Conservation (phyloP, 768 basidiomycete genomes). For the Agrocybe pediades region DNA sequence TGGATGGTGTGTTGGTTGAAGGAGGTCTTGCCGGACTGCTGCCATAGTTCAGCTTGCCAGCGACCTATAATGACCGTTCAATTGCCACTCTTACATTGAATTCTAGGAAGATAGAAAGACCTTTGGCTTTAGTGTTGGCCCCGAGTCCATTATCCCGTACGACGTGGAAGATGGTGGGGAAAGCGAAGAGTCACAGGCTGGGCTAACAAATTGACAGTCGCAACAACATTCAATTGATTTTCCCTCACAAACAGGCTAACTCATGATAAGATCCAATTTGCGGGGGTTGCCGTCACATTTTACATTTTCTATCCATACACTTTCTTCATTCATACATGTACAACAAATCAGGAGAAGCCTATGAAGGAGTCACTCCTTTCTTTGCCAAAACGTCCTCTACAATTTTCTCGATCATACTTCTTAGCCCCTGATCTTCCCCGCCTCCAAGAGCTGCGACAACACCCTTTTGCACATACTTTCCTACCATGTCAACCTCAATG, state of each 20-base stretch:
- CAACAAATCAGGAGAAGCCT: not conserved
- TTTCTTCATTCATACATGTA: not conserved
- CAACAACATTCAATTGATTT: not conserved
- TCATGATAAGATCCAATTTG: slow-evolving; percentile 14
- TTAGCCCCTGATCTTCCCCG: slow-evolving; percentile 47
- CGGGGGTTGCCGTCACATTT: slow-evolving; percentile 4
- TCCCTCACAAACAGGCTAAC: not conserved
- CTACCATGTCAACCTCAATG: slow-evolving; percentile 94
- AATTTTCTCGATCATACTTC: slow-evolving; percentile 53
- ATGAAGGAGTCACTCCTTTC: slow-evolving; percentile 27
- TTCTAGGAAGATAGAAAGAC: slow-evolving; percentile 23
- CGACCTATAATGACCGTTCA: slow-evolving; percentile 41
- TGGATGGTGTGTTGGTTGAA: slow-evolving; percentile 31
- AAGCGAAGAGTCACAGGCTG: slow-evolving; percentile 1
- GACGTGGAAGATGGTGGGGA: slow-evolving; percentile 9
- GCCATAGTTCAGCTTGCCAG: slow-evolving; percentile 48
- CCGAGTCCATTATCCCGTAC: slow-evolving; percentile 23
- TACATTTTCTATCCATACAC: not conserved
- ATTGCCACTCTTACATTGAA: not conserved
- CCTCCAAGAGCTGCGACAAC: slow-evolving; percentile 69
- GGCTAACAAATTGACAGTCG: slow-evolving; percentile 1
- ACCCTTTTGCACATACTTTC: slow-evolving; percentile 88
- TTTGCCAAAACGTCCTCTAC: slow-evolving; percentile 56
- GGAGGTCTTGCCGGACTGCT: slow-evolving; percentile 29
- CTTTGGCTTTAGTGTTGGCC: slow-evolving; percentile 45